Evolutionary conservation across 495 filamentous ascomycete species (phyloP).

Genomic region (Lindgomyces ingoldianus): DNA sequence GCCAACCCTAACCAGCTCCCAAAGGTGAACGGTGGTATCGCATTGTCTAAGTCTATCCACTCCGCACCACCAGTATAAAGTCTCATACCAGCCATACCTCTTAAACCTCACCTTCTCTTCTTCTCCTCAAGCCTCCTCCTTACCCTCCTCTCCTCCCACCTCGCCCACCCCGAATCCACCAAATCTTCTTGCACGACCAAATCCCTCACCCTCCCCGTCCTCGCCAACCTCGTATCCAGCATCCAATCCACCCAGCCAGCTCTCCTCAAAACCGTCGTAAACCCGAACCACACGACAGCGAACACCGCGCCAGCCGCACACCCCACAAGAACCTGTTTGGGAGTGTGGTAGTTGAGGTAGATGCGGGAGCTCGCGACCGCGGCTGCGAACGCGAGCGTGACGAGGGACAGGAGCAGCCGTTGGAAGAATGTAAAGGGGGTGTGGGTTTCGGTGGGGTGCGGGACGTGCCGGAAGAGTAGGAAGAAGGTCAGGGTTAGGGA

Average conservation of each 20-base stretch:
- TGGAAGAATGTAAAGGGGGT: slow-evolving; percentile 60
- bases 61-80: too few species aligned
- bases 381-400: slow-evolving; percentile 61
- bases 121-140: background rate
- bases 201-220: slow-evolving; percentile 72
- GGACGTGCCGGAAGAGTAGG: slow-evolving; percentile 70
- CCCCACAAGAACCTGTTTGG: slow-evolving; percentile 81
- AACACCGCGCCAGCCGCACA: slow-evolving; percentile 68
- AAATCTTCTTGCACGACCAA: slow-evolving; percentile 88
- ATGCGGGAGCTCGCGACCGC: slow-evolving; percentile 77
- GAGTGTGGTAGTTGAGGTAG: slow-evolving; percentile 93
- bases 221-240: slow-evolving; percentile 65
- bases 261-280: slow-evolving; percentile 64
- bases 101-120: background rate
- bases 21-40: background rate
- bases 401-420: slow-evolving; percentile 57
- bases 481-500: slow-evolving; percentile 79
- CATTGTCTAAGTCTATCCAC: background rate
- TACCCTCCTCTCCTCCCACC: slow-evolving; percentile 67
- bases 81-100: background rate
- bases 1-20: too few species aligned
- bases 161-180: slow-evolving; percentile 88
- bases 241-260: slow-evolving; percentile 68
- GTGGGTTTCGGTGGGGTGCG: slow-evolving; percentile 46
- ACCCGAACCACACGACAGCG: slow-evolving; percentile 75